Base-by-base conservation (phyloP, 1,139 yeast species). In the Tardiomyces depauwii region DNA sequence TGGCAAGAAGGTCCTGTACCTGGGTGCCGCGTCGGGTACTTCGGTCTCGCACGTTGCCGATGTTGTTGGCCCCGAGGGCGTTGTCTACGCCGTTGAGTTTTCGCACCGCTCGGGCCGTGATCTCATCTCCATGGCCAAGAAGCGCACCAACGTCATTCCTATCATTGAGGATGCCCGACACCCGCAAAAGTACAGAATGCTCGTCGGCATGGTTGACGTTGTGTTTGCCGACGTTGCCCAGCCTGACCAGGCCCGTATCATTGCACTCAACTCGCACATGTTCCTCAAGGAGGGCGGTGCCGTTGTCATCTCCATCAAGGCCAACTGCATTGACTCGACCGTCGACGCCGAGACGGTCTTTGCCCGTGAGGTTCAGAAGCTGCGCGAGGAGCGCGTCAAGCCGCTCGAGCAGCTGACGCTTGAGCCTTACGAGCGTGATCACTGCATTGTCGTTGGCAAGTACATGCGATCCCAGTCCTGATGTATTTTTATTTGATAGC, bases 61-160 rank as follows among this genome's bases (percentile, higher is more conserved):
- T 70, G 82, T 91, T 57, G 98, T 91, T 57, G 98, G 98, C 55
- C 97, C 98, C 67, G 96, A 88, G 73, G 98, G 98, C 68, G 76
- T 87, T 63, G 98, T 91, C 50, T 93, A 91, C 68, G 98, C 98
- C 49, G 98, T 91, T 60, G 98, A 91, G 73, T 91, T 91, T 75
- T 88, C 97, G 53, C 98, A 91, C 78, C 84, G 98, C 78, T 95
- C 97, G 62, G 98, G 98, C 68, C 85, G 98, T 78, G 98, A 91
- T 72, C 80, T 91, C 72, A 89, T 93, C 65, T 87, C 95, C 64
- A 91, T 91, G 98, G 98, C 98, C 67, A 91, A 91, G 80, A 91
- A 91, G 93, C 86, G 98, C 80, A 97, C 98, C 56, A 91, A 91
- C 67, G 95, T 91, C 49, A 86, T 93, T 57, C 98, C 98, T 63